These are phyloP conservation scores for Leptographium galeiforme DNA, from an alignment of 2,329 filamentous ascomycete genomes.

Conservation along the genomic window DNA sequence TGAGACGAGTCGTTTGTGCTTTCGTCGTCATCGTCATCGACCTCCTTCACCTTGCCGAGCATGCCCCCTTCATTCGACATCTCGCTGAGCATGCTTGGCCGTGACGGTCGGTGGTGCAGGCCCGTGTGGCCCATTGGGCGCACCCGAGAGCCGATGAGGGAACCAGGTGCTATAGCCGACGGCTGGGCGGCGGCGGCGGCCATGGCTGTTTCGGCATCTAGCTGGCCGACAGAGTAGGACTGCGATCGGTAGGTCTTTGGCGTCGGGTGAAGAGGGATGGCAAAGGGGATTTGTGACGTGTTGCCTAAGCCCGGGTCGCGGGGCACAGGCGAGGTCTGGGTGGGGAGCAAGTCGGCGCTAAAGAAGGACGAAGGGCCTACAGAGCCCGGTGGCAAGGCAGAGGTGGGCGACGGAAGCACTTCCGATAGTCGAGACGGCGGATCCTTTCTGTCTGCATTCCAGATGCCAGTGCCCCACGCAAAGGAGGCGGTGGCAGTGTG, in stretches of 20 bases:
- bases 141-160: conserved; percentile 36
- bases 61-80: conserved; percentile 50
- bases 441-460: conserved; percentile 69
- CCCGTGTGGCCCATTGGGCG: conserved; percentile 46
- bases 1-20: conserved; percentile 43
- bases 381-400: conserved; percentile 35
- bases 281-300: conserved; percentile 64
- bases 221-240: conserved; percentile 89
- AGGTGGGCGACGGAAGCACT: conserved; percentile 63
- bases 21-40: conserved; percentile 49
- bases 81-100: conserved; percentile 62
- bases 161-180: conserved; percentile 18
- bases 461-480: conserved; percentile 68
- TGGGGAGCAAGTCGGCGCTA: conserved; percentile 27
- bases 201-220: conserved; percentile 50
- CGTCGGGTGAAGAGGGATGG: conserved; percentile 77
- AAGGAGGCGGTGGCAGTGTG: conserved; percentile 38
- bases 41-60: conserved; percentile 57
- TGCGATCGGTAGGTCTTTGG: conserved; percentile 90
- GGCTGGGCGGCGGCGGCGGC: neutral
- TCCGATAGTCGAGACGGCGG: conserved; percentile 61
- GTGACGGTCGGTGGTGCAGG: conserved; percentile 69
- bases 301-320: conserved; percentile 32
- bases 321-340: conserved; percentile 36
- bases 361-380: conserved; percentile 34